Base-by-base conservation (phyloP, 768 basidiomycete genomes). In the Leccinum uliginosum region DNA sequence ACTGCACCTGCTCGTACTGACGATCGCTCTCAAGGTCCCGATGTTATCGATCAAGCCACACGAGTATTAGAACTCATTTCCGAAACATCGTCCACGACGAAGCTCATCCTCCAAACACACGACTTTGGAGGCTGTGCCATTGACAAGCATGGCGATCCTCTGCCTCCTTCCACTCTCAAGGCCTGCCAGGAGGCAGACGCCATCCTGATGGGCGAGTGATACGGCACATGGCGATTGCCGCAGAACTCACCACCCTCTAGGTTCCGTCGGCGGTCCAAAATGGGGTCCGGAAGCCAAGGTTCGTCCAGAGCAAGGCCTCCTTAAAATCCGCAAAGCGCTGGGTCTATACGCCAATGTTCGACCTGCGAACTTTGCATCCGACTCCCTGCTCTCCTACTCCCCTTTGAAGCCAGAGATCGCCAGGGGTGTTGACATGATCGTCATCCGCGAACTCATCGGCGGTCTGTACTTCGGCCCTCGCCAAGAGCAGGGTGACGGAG, bases 311-410 rank as follows among this genome's bases (percentile, higher is more conserved):
- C 83, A 84, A 59, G 97, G 97, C 54, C 82, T 99, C 11, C 85
- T 99, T 27, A 71, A 77, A 7, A 82, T 99, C 52, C 87, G 97
- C 63, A 98, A 99, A 74, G 84, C 83, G 27, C 86, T 98, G 53
- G 96, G 94, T 21, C 83, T 98, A 49, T 98, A 95, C 75, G 96
- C 93, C 70, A 99, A 99, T 76, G 97, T 99, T 72, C 91, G 97
- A 29, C 97, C 97, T 12, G 92, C 93, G 11, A 91, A 90, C 68
- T 93, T 99, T 64, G 93, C 92, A 1, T 94, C 93, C 8, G 91
- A 98, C 49, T 88, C 91, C 23, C 83, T 99, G 49, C 75, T 99
- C 54, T 77, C 82, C 47, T 82, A 91, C 76, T 91, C 92, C 21
- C 97, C 97, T n/a, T 77, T 99, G 52, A 91, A 89, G 68, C 83